These are phyloP conservation scores for Cercospora berteroae DNA, from an alignment of 2,329 filamentous ascomycete genomes.

Conservation along the genomic window DNA sequence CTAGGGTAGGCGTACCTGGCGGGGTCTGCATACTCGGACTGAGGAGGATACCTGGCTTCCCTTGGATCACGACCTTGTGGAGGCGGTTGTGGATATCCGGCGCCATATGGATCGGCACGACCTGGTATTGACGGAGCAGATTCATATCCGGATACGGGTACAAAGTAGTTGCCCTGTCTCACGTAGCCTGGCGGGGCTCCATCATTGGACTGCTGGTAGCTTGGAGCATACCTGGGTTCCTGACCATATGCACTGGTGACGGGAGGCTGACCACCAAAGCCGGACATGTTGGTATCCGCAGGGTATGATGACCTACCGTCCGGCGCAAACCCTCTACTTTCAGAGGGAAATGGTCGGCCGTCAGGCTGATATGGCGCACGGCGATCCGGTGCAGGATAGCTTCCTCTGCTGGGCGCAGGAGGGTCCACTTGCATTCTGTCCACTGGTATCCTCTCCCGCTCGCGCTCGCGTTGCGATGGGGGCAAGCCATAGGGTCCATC, in stretches of 20 bases:
- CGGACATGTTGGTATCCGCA: constrained; percentile 28
- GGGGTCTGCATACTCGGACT: constrained; percentile 34
- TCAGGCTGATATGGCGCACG: constrained; percentile 27
- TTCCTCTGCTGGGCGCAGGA: constrained; percentile 27
- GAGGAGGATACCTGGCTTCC: constrained; percentile 31
- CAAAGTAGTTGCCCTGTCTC: constrained; percentile 37
- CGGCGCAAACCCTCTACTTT: constrained; percentile 27
- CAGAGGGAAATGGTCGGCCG: constrained; percentile 28
- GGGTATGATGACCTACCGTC: constrained; percentile 30
- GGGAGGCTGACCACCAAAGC: constrained; percentile 29
- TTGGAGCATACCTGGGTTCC: constrained; percentile 35
- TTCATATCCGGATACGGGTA: constrained; percentile 35
- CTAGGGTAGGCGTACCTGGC: constrained; percentile 38
- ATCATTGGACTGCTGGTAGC: constrained; percentile 28
- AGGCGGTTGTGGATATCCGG: constrained; percentile 25
- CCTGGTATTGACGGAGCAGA: constrained; percentile 26
- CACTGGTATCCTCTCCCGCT: constrained; percentile 27
- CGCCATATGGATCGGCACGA: constrained; percentile 31
- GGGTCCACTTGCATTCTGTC: constrained; percentile 35
- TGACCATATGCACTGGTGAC: constrained; percentile 30
- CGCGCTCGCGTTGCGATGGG: constrained; percentile 15
- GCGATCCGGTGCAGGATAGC: constrained; percentile 24
- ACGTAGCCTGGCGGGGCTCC: constrained; percentile 37
- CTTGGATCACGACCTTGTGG: constrained; percentile 27
- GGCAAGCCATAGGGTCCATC: constrained; percentile 34